Conservation (phyloP, 495 filamentous ascomycete species). For the Trichocladium antarcticum region DNA sequence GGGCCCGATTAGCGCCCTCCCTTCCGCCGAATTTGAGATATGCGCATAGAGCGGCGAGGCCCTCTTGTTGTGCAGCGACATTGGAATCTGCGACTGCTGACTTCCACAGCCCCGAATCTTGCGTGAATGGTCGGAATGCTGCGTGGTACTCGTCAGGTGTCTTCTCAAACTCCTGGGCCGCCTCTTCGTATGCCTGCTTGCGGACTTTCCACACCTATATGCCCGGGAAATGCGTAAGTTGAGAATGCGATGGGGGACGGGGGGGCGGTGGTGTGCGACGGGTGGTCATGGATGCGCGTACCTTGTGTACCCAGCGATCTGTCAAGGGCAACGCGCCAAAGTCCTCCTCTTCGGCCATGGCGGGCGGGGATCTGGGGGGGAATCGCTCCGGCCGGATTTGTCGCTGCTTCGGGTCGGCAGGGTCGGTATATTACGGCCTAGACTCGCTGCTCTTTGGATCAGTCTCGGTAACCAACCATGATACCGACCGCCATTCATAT, state of each 20-base stretch:
- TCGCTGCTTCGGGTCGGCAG: not conserved
- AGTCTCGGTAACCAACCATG: slow-evolving; percentile 17
- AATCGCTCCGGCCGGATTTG: too few species aligned
- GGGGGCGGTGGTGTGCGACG: not conserved
- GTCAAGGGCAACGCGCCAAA: slow-evolving; percentile 69
- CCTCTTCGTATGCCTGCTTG: slow-evolving; percentile 91
- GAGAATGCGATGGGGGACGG: not conserved
- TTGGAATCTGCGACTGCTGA: slow-evolving; percentile 90
- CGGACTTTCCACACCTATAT: slow-evolving; percentile 87
- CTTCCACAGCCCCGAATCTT: slow-evolving; percentile 83
- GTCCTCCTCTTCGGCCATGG: slow-evolving; percentile 72
- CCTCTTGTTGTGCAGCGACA: slow-evolving; percentile 93
- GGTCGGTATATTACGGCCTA: slow-evolving; percentile 9
- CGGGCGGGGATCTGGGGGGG: not conserved
- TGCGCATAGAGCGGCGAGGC: slow-evolving; percentile 71
- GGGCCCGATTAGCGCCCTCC: slow-evolving; percentile 70
- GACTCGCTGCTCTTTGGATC: slow-evolving; percentile 12
- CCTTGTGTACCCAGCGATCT: slow-evolving; percentile 83
- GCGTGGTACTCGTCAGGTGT: slow-evolving; percentile 82
- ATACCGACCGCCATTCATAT: slow-evolving; percentile 11
- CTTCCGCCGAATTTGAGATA: slow-evolving; percentile 80
- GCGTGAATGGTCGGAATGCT: slow-evolving; percentile 72
- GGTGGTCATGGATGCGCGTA: slow-evolving; percentile 26
- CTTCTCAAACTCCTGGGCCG: slow-evolving; percentile 70
- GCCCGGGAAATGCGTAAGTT: not conserved